Evolutionary conservation across 345 rosid species (phyloP).

Genomic region (Bruguiera gymnorhiza): DNA sequence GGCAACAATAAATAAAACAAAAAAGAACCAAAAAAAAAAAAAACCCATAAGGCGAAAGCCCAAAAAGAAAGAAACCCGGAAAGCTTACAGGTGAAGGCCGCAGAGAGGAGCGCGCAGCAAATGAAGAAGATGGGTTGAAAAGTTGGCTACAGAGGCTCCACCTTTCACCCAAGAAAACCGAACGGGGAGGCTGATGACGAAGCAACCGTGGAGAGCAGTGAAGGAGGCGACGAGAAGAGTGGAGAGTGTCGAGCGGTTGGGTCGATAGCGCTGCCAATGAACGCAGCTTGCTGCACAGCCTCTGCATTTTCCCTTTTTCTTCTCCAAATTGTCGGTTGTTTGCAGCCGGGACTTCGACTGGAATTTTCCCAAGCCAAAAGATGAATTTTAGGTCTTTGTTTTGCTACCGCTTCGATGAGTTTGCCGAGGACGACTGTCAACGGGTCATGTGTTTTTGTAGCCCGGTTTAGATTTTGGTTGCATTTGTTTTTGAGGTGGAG

Average conservation of each 20-base stretch:
- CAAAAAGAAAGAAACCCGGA: slow-evolving; percentile 3
- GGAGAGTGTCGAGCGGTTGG: slow-evolving; percentile 11
- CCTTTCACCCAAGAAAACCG: slow-evolving; percentile 1
- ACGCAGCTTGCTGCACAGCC: slow-evolving; percentile 58
- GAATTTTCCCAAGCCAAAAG: too few relatives aligned
- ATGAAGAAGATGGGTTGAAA: background rate
- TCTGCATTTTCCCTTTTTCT: slow-evolving; percentile 44
- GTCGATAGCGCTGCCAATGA: slow-evolving; percentile 23
- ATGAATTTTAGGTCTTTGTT: too few relatives aligned
- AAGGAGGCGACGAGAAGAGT: slow-evolving; percentile 34
- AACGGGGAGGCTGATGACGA: slow-evolving; percentile 16
- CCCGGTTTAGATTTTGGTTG: too few relatives aligned
- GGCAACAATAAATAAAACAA: background rate
- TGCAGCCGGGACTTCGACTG: too few relatives aligned
- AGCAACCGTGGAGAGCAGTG: slow-evolving; percentile 28
- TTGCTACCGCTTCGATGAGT: too few relatives aligned
- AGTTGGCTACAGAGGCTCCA: slow-evolving; percentile 11
- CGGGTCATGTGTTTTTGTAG: too few relatives aligned
- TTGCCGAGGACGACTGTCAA: too few relatives aligned
- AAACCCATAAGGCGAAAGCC: background rate
- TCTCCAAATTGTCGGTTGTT: too few relatives aligned
- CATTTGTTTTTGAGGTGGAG: too few relatives aligned
- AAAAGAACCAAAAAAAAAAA: background rate
- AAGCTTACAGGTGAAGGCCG: slow-evolving; percentile 41
- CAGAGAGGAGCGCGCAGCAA: slow-evolving; percentile 19